Evolutionary conservation across 2,329 filamentous ascomycete genomes (phyloP).

Genomic region (Lanzia echinophila): DNA sequence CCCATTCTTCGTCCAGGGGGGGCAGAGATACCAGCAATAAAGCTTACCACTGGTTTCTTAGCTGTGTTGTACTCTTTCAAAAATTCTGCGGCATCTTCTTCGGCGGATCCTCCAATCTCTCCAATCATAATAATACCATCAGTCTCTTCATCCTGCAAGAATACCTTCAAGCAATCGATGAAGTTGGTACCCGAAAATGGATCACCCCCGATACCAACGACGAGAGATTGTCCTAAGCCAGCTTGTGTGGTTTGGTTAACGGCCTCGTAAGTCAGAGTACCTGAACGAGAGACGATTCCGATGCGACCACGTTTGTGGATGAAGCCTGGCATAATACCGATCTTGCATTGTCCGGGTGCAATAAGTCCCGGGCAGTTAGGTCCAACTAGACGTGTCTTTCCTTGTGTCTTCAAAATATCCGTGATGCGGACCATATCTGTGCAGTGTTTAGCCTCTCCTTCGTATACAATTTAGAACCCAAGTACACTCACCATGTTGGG

Average conservation of each 20-base stretch:
- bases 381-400: conserved; percentile 92
- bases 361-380: conserved; percentile 99
- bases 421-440: conserved; percentile 98
- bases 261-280: conserved; percentile 97
- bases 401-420: conserved; percentile 93
- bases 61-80: conserved; percentile 84
- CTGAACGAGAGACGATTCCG: conserved; percentile 96
- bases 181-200: conserved; percentile 99
- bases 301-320: conserved; percentile 99
- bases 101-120: conserved; percentile 94
- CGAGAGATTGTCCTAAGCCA: conserved; percentile 93
- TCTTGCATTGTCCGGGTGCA: conserved; percentile 94
- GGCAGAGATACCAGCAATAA: conserved; percentile 97
- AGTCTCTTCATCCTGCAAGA: conserved; percentile 91
- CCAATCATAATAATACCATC: conserved; percentile 99
- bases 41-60: conserved; percentile 94
- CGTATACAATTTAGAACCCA: conserved; percentile 9
- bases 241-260: conserved; percentile 99
- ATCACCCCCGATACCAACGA: conserved; percentile 96
- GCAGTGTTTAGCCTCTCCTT: conserved; percentile 9
- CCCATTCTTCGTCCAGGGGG: conserved; percentile 96
- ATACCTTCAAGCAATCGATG: conserved; percentile 97
- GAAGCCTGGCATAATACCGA: conserved; percentile 99
- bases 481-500: conserved; percentile 66
- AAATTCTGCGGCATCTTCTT: conserved; percentile 98